Evolutionary conservation across 1,284 basidiomycete species (phyloP).

Genomic region (Schizophyllum commune): DNA sequence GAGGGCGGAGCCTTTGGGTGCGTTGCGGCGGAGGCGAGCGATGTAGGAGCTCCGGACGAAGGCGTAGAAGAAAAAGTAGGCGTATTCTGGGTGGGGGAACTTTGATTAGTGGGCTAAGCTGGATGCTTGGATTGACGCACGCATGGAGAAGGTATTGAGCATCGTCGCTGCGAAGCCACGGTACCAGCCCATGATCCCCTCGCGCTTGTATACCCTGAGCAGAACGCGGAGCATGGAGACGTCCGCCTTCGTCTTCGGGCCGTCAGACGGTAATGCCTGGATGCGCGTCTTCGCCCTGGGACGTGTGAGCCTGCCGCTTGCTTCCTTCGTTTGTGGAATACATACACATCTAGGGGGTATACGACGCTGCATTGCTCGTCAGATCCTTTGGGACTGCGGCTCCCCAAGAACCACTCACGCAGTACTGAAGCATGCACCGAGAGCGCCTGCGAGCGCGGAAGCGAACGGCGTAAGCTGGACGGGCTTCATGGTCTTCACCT

Average conservation of each 20-base stretch:
- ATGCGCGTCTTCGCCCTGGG: constrained; percentile 91
- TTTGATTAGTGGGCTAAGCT: constrained; percentile 5
- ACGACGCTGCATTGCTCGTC: constrained; percentile 55
- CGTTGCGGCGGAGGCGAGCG: constrained; percentile 51
- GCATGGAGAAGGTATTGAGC: constrained; percentile 96
- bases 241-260: constrained; percentile 40
- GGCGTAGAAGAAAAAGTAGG: constrained; percentile 99
- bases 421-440: constrained; percentile 89
- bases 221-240: constrained; percentile 63
- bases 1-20: constrained; percentile 48
- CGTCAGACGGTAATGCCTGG: constrained; percentile 61
- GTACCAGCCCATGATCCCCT: constrained; percentile 82
- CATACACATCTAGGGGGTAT: constrained; percentile 92
- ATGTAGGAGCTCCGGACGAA: constrained; percentile 81
- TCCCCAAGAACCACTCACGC: constrained; percentile 54
- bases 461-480: constrained; percentile 80
- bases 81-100: constrained; percentile 70
- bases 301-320: not conserved
- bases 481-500: constrained; percentile 46
- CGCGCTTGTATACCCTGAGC: constrained; percentile 64
- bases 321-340: not conserved
- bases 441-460: constrained; percentile 88
- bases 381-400: not conserved
- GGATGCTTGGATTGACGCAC: constrained; percentile 41
- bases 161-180: constrained; percentile 96